Percentiles rank a stretch among this genome's conserved stretches.
These are phyloP conservation scores for Aspergillus sp. DNA, from an alignment of 2,329 filamentous ascomycete genomes.

Conservation along the genomic window DNA sequence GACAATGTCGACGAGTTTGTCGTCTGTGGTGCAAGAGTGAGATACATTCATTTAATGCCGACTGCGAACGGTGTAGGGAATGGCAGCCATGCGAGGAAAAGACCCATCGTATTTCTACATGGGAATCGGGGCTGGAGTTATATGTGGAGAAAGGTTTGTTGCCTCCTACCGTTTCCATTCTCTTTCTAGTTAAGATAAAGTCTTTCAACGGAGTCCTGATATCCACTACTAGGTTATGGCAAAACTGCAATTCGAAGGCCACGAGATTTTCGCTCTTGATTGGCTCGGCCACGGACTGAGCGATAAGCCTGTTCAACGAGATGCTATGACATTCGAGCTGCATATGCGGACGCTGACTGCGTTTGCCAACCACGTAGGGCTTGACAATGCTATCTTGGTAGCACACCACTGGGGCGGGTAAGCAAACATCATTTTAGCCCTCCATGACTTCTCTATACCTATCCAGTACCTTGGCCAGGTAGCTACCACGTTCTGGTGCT, in stretches of 20 bases:
- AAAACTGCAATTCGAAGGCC: neutral
- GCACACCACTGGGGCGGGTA: neutral
- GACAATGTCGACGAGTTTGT: neutral
- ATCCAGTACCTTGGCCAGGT: too few relatives aligned
- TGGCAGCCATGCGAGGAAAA: neutral
- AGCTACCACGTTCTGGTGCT: too few relatives aligned
- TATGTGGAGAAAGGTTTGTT: neutral
- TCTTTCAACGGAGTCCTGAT: too few relatives aligned
- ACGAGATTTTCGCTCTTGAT: slow-evolving; percentile 1
- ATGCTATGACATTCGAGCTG: neutral
- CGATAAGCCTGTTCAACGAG: neutral
- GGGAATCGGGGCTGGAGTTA: neutral
- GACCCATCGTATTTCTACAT: neutral
- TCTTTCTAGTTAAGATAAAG: too few relatives aligned
- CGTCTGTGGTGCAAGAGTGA: neutral
- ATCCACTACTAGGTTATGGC: neutral
- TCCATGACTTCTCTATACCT: too few relatives aligned
- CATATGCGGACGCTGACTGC: neutral
- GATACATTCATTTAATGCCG: neutral
- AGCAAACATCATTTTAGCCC: too few relatives aligned
- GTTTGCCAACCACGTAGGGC: neutral
- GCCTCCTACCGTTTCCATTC: too few relatives aligned
- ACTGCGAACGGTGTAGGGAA: neutral
- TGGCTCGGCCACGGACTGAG: neutral
- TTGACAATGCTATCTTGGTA: neutral